Conservation (phyloP, 2,329 filamentous ascomycete genomes). For the Fusarium coicis region DNA sequence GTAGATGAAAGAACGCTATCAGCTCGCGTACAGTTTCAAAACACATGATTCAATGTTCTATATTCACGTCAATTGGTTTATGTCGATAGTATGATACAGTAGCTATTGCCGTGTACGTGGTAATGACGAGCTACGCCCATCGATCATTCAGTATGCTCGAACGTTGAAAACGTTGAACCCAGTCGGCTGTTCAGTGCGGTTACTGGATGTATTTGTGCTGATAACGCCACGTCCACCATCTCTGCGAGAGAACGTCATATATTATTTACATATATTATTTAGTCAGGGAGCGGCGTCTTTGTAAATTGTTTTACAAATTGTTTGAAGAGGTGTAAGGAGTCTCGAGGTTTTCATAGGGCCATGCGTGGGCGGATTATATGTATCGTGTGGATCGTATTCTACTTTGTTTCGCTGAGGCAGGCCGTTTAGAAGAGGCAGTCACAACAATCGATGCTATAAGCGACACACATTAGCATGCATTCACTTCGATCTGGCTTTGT, state of each 20-base stretch:
- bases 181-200: background rate
- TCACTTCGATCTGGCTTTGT: background rate
- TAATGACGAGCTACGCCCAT: background rate
- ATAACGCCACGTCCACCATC: slow-evolving; percentile 4
- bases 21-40: slow-evolving; percentile 32
- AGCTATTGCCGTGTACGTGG: background rate
- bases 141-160: background rate
- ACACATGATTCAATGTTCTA: slow-evolving; percentile 10
- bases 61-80: slow-evolving; percentile 9
- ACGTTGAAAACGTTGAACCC: background rate
- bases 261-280: slow-evolving; percentile 3
- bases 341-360: background rate
- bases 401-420: background rate
- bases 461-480: slow-evolving; percentile 5
- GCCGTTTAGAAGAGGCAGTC: slow-evolving; percentile 52
- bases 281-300: slow-evolving; percentile 9
- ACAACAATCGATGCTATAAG: slow-evolving; percentile 53
- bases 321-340: background rate
- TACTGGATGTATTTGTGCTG: background rate
- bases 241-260: slow-evolving; percentile 4
- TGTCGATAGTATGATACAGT: background rate
- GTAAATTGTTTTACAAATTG: slow-evolving; percentile 18
- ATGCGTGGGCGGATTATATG: background rate
- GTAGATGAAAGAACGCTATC: slow-evolving; percentile 38
- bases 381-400: slow-evolving; percentile 7